Conservation (phyloP, 2,329 filamentous ascomycete genomes). For the Monosporascus sp. region DNA sequence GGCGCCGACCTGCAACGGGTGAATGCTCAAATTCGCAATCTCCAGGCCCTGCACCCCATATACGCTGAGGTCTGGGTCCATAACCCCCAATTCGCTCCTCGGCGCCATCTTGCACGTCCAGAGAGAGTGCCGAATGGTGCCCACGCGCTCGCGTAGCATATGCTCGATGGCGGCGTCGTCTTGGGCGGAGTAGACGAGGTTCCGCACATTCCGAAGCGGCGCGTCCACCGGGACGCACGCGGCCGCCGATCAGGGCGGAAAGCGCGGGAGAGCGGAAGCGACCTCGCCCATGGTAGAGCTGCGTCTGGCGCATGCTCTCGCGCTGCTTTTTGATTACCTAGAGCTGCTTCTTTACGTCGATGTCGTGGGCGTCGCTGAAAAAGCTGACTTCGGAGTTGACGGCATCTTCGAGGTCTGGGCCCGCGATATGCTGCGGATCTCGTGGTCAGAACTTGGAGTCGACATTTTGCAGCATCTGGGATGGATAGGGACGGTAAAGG, state of each 20-base stretch:
- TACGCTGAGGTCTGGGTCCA: not conserved
- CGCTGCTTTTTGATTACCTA: constrained; percentile 60
- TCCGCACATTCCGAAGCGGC: not conserved
- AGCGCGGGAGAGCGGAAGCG: constrained; percentile 35
- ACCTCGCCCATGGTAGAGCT: constrained; percentile 42
- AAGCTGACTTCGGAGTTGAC: constrained; percentile 53
- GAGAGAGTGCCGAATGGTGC: not conserved
- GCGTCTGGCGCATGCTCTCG: constrained; percentile 50
- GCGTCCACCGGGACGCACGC: not conserved
- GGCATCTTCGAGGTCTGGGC: constrained; percentile 28
- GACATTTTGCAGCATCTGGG: too few species aligned
- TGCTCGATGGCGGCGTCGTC: not conserved
- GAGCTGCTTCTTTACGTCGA: constrained; percentile 51
- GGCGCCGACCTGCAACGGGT: not conserved
- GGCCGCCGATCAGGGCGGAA: not conserved
- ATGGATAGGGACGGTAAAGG: too few species aligned
- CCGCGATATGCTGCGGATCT: constrained; percentile 41
- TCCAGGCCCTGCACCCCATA: not conserved
- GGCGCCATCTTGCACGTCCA: not conserved
- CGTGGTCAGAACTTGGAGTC: too few species aligned
- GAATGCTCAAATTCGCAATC: not conserved
- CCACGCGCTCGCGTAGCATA: not conserved
- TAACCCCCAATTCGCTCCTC: not conserved
- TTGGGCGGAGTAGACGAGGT: not conserved
- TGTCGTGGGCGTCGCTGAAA: constrained; percentile 38